Evolutionary conservation across 495 filamentous ascomycete genomes (phyloP), one percentile per base, ranked within the genome.

Genomic region (Choiromyces venosus): DNA sequence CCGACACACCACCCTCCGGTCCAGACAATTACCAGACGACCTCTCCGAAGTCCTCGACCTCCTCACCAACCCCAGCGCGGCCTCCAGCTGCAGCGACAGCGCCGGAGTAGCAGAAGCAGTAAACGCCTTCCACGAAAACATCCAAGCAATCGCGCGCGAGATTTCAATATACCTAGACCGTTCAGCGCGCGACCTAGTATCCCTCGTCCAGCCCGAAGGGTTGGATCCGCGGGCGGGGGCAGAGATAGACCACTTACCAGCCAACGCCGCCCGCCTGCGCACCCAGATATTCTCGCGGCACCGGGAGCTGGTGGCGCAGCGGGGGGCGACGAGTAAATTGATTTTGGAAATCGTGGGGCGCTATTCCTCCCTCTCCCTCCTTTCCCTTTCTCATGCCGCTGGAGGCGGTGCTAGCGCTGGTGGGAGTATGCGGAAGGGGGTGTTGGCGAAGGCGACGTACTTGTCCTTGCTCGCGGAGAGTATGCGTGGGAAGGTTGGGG

Each of bases 31-130:
- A 2, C 76, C 79, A 18, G 79, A 81, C 4, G 79, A 81, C 67
- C 73, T 81, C 12, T 73, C 76, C 66, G 79, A 81, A 65, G 78
- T 74, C 65, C 70, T 81, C 65, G 79, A 81, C 52, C 69, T 81
- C 36, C 66, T 78, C 9, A 78, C 56, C 19, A 73, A 64, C 25
- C 16, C 67, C 76, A 29, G 76, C 71, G 4, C 71, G 65, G 14
- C 52, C 69, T 10, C 56, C 65, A n/a, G 36, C 69, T 12, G 65
- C 25, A 74, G 39, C 69, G 66, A 5, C n/a, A 42, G 10, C 40
- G 81, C 29, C 73, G 25, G 52, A 25, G 14, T 79, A 14, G 71
- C 69, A n/a, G 80, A 69, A n/a, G 71, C 74, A n/a, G 67, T 81
- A 37, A 73, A 74, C 12, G 70, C 73, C 61, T 77, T 81, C 40